These are phyloP conservation scores for Apiospora phragmitis DNA, from an alignment of 2,329 filamentous ascomycete genomes.

Conservation along the genomic window DNA sequence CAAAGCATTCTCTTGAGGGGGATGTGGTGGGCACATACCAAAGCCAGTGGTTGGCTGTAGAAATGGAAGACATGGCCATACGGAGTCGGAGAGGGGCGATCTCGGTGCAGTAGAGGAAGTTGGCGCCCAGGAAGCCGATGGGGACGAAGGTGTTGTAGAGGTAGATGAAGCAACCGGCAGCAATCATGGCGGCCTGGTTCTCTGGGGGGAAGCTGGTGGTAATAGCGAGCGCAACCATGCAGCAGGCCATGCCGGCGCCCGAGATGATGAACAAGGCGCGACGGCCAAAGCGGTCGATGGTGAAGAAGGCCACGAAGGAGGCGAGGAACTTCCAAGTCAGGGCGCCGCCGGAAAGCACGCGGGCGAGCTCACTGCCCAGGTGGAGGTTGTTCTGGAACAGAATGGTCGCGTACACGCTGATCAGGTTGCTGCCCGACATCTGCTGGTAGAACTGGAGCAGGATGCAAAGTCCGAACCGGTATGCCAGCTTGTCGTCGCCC, in stretches of 20 bases:
- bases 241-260: conserved; percentile 52
- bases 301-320: conserved; percentile 49
- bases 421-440: conserved; percentile 49
- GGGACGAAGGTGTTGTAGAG: conserved; percentile 62
- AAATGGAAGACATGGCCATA: conserved; percentile 56
- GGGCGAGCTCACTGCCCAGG: conserved; percentile 36
- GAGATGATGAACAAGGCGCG: conserved; percentile 53
- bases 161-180: conserved; percentile 57
- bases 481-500: conserved; percentile 49
- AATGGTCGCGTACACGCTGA: conserved; percentile 46
- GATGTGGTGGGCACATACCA: conserved; percentile 35
- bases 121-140: conserved; percentile 59
- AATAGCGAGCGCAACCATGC: conserved; percentile 55
- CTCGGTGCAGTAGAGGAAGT: conserved; percentile 62
- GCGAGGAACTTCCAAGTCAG: conserved; percentile 49
- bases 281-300: conserved; percentile 51
- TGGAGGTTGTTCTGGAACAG: conserved; percentile 43
- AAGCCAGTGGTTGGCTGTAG: conserved; percentile 55
- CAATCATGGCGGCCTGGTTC: conserved; percentile 49
- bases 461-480: conserved; percentile 52
- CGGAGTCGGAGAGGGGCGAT: conserved; percentile 53
- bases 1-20: background rate
- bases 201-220: conserved; percentile 47
- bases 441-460: conserved; percentile 52
- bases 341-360: conserved; percentile 47